Evolutionary conservation across 495 filamentous ascomycete genomes (phyloP), one percentile per base, ranked within the genome.

Genomic region (Entonaema liquescens): DNA sequence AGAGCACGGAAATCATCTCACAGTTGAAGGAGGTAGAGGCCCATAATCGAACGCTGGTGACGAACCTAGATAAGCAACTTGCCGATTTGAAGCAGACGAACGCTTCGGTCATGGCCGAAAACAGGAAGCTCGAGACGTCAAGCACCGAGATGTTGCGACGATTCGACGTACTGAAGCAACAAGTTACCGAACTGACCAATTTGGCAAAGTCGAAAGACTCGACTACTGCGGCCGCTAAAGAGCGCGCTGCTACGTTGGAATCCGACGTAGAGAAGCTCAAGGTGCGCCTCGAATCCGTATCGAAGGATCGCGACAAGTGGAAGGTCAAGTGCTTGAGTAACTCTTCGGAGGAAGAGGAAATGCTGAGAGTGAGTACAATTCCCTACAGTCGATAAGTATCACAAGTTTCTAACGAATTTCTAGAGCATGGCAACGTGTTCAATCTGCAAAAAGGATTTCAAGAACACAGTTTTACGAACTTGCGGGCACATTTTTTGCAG

Each of bases 401-500:
- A 15, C 19, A 12, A 11, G 26, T 17, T 42, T 40, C 72, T 76
- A 74, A 75, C 71, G 29, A 25, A 33, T 55, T 31, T 61, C 2
- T 72, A 98, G 95, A 87, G 87, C 68, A 87, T 98, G 79, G 93
- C 93, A 17, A 87, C 95, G 40, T 99, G 95, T 82, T 90, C 91
- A 2, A 92, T 98, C 19, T 99, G 95, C 80, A 89, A 90, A 68
- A 88, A 84, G 59, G 92, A 94, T 60, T 95, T 97, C 84, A 98
- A 98, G 81, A 92, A 98, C 77, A 97, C 94, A 1, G 90, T 90
- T 17, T 86, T 99, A 72, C 94, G 93, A 76, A 93, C 91, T 13
- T 99, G 95, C 78, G 95, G 95, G n/a, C 95, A 99, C 80, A 89
- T 97, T 21, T 97, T 98, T 79, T 99, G 95, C 87, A 89, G 87